Evolutionary conservation across 176 grass and related monocot species (phyloP).

Genomic region (Tuctoria greenei): DNA sequence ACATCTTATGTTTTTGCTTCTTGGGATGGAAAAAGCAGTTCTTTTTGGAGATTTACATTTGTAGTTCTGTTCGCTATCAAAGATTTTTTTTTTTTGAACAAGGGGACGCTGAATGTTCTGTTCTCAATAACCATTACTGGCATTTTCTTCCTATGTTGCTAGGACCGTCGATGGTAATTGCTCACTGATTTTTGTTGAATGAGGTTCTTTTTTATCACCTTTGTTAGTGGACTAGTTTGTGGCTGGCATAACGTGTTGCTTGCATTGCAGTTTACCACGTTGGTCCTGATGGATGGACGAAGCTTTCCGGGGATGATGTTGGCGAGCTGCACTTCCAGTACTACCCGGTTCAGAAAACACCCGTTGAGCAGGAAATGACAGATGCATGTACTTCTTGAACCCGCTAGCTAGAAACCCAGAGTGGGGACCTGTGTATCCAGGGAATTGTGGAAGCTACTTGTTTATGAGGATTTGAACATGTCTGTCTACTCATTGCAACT

Average conservation of each 20-base stretch:
- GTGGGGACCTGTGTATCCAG: not conserved
- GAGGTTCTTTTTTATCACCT: not conserved
- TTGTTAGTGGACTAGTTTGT: not conserved
- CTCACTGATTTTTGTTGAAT: not conserved
- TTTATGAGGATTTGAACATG: not conserved
- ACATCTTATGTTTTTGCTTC: not conserved
- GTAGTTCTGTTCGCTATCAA: not conserved
- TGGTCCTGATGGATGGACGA: constrained; percentile 84
- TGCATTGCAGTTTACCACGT: constrained; percentile 75
- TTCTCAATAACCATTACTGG: not conserved
- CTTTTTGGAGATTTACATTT: not conserved
- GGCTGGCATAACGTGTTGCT: not conserved
- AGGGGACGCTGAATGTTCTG: not conserved
- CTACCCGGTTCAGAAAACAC: constrained; percentile 53
- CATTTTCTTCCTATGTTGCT: not conserved
- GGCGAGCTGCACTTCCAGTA: constrained; percentile 94
- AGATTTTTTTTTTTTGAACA: not conserved
- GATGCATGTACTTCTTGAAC: constrained; percentile 62
- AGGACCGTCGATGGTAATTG: not conserved
- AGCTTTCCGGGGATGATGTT: constrained; percentile 92
- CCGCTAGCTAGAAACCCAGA: not conserved
- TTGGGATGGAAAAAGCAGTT: not conserved
- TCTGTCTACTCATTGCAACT: not conserved
- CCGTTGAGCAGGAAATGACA: constrained; percentile 81
- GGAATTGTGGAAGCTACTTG: not conserved